Base-by-base conservation (phyloP, 805 yeast genomes). In the Hyphopichia homilentoma region DNA sequence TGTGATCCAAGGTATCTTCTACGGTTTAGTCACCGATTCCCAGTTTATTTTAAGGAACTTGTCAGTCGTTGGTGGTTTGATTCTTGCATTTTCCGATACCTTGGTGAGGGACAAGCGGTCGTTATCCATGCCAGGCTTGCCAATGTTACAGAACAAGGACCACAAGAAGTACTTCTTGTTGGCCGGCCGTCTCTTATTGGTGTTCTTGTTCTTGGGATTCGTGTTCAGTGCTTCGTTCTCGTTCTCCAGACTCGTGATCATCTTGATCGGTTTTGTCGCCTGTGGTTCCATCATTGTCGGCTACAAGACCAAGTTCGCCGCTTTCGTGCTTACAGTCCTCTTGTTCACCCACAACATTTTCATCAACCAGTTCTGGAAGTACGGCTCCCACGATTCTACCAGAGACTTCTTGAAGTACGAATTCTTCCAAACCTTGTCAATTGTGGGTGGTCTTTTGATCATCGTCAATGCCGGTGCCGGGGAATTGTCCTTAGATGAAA, bases 381-480 rank as follows among this genome's bases (percentile, higher is more conserved):
- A 80, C 68, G 74, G 77, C 32, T 54, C 74, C 31, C 74, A 72
- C 40, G 86, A 83, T 48, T 77, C 90, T 21, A 77, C 80, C 60
- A 79, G 96, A 52, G 98, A 90, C 62, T 84, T 79, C 60, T 65
- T 87, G 57, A 84, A 84, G 60, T 93, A 89, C 59, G 97, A 89
- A 61, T 85, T 84, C 59, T 90, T 84, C 74, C 98, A 93, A 67
- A 87, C 95, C 24, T 70, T 90, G 54, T 83, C 95, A 36, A 90
- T 90, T 55, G 89, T 90, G 31, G 98, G 98, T 36, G 98, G 97
- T 1, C 75, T 90, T 41, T 65, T 90, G 40, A 68, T 93, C 45
- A 85, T 93, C 40, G 96, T 86, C 38, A 87, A 84, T 63, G 86
- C 96, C 3, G 98, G 98, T 41, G 97, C 97, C 19, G 98, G 98